phyloP scores from a whole-genome alignment of 1,139 yeast genomes.

The Lodderomyces orthopsilosis region DNA sequence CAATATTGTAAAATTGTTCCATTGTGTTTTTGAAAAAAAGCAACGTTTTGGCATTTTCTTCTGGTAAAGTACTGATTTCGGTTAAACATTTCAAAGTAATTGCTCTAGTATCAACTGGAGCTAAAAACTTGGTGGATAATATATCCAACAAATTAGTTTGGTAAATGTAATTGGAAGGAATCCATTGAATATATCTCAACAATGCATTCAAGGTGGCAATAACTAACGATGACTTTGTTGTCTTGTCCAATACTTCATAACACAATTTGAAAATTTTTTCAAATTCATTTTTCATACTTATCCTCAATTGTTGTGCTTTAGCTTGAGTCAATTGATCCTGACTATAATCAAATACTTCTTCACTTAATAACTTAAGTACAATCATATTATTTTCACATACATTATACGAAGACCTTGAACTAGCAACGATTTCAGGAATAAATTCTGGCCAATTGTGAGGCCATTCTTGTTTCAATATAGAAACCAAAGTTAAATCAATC shows the following conservation, averaged over 20 bases:
- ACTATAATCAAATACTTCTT: slow-evolving; percentile 92
- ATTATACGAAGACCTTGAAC: slow-evolving; percentile 81
- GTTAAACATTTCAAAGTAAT: slow-evolving; percentile 87
- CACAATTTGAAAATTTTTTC: slow-evolving; percentile 91
- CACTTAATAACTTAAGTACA: slow-evolving; percentile 81
- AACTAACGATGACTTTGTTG: slow-evolving; percentile 76
- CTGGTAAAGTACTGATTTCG: slow-evolving; percentile 68
- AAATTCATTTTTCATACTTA: slow-evolving; percentile 84
- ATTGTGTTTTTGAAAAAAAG: slow-evolving; percentile 71
- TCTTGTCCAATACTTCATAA: slow-evolving; percentile 87
- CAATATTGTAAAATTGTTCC: slow-evolving; percentile 65
- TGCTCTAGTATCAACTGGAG: slow-evolving; percentile 78
- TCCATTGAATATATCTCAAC: slow-evolving; percentile 89
- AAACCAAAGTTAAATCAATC: slow-evolving; percentile 90
- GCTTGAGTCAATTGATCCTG: slow-evolving; percentile 97
- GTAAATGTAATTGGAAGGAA: slow-evolving; percentile 84
- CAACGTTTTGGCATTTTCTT: slow-evolving; percentile 68
- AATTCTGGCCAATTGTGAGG: slow-evolving; percentile 98
- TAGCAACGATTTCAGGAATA: slow-evolving; percentile 85
- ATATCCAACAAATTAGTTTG: slow-evolving; percentile 77
- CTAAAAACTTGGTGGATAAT: slow-evolving; percentile 71
- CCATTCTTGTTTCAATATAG: slow-evolving; percentile 96
- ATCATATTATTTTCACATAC: slow-evolving; percentile 98
- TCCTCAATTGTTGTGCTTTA: slow-evolving; percentile 77
- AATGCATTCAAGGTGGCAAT: slow-evolving; percentile 83